Evolutionary conservation across 228 moss, liverwort and hornwort species (phyloP), one percentile per base, ranked within the genome.

Genomic region (Sphagnum magellanicum): DNA sequence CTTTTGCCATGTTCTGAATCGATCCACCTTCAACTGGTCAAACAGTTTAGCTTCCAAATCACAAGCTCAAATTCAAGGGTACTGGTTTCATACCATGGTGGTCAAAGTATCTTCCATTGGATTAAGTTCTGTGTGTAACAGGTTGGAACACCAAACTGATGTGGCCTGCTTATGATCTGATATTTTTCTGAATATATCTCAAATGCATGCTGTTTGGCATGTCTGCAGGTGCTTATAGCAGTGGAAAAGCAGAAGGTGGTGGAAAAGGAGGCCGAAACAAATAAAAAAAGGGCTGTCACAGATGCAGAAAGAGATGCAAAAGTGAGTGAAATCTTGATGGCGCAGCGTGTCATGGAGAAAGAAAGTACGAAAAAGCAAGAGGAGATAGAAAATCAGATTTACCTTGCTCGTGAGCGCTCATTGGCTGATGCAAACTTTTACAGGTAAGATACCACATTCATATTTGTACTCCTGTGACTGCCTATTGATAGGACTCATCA

Each of bases 201-300:
- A 32, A 32, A 32, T 32, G 32, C 32, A 32, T 32, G 32, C 32
- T 32, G 32, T 32, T 32, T 32, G 32, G 32, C 32, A 32, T 32
- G 32, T 32, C 32, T 32, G 0, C 78, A 94, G 94, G 97, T 98
- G 63, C 62, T 98, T 71, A 98, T 98, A 74, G 97, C 97, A 63
- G 80, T 90, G 67, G 97, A 98, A 79, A 98, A 93, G 81, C 97
- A 98, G 71, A 98, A 98, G 79, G 97, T 98, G 66, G 93, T 90
- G 52, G 97, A 98, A 74, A 98, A 98, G 68, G 93, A 98, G 79
- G 93, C 97, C 11, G 97, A 98, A 81, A 98, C 97, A 6, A 59
- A 88, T 67, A 98, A 91, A 63, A 98, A 92, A 65, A 89, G 93
- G 81, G 97, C 93, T 70, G 91, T 98, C 16, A 87, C 91, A 67